phyloP scores from a whole-genome alignment of 2,329 filamentous ascomycete species.

The Monosporascus sp. region DNA sequence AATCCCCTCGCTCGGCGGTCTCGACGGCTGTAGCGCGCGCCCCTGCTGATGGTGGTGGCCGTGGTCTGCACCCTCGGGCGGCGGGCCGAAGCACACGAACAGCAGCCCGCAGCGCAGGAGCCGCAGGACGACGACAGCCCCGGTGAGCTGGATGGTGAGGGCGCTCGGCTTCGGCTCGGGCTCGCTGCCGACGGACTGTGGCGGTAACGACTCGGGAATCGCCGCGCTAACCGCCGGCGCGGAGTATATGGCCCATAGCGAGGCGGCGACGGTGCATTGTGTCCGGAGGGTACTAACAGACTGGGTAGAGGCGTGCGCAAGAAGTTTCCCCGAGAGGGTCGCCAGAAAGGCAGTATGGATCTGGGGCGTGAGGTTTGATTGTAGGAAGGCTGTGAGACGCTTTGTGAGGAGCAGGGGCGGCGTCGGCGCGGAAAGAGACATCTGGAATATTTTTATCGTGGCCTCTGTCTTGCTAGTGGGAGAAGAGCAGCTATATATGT shows the following conservation, averaged over 20 bases:
- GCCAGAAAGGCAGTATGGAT: conserved; percentile 57
- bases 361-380: conserved; percentile 50
- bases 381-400: conserved; percentile 57
- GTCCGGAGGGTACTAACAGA: conserved; percentile 54
- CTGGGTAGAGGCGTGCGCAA: conserved; percentile 54
- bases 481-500: background rate
- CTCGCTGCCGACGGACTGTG: conserved; percentile 4
- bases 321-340: conserved; percentile 56
- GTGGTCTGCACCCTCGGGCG: conserved; percentile 22
- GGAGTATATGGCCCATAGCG: conserved; percentile 55
- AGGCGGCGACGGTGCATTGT: conserved; percentile 59
- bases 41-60: conserved; percentile 3
- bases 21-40: conserved; percentile 7
- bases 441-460: background rate
- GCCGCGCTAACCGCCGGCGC: conserved; percentile 33
- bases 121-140: conserved; percentile 54
- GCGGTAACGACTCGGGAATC: conserved; percentile 37
- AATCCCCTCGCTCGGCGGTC: conserved; percentile 17
- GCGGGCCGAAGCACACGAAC: conserved; percentile 55
- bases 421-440: conserved; percentile 32
- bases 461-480: background rate
- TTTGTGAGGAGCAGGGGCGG: conserved; percentile 61
- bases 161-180: conserved; percentile 26
- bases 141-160: conserved; percentile 55
- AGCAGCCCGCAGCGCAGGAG: conserved; percentile 54